These are phyloP conservation scores for Thalia dealbata DNA, from an alignment of 176 grass and related monocot species.

Conservation along the genomic window DNA sequence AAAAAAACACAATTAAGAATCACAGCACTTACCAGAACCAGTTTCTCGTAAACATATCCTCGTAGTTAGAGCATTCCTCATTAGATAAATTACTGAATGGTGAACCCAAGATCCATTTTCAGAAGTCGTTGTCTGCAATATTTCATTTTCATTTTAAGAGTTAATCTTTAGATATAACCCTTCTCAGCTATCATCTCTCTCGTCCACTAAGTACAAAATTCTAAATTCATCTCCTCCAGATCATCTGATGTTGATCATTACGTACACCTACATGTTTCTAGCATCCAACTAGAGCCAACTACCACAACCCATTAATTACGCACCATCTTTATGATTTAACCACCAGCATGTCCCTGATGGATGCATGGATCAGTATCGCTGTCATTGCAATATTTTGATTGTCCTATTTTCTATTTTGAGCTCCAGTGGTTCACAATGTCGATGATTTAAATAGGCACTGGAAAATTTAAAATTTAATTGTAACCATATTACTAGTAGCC, in stretches of 20 bases:
- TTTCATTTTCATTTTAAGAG: not conserved
- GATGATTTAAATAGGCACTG: too few species aligned
- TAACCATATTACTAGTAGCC: too few species aligned
- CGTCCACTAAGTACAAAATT: not conserved
- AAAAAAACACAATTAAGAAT: too few species aligned
- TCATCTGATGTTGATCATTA: not conserved
- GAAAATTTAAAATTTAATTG: too few species aligned
- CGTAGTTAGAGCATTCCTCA: too few species aligned
- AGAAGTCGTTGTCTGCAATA: not conserved
- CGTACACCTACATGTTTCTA: not conserved
- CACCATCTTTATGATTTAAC: not conserved
- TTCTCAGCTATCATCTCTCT: not conserved
- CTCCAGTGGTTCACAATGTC: too few species aligned
- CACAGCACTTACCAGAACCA: too few species aligned
- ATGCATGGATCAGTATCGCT: not conserved
- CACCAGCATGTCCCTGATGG: not conserved
- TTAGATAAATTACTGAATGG: too few species aligned
- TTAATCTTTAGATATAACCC: not conserved
- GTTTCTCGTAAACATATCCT: too few species aligned
- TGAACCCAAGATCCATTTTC: too few species aligned
- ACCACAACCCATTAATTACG: not conserved
- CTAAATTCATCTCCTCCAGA: not conserved
- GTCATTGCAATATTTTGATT: too few species aligned
- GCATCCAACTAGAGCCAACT: not conserved
- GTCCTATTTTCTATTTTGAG: too few species aligned